A percentile compares a stretch with the other conserved stretches of the same genome.
These are phyloP conservation scores for Hippophae gyantsensis DNA, from an alignment of 306 rosid species.

Conservation along the genomic window DNA sequence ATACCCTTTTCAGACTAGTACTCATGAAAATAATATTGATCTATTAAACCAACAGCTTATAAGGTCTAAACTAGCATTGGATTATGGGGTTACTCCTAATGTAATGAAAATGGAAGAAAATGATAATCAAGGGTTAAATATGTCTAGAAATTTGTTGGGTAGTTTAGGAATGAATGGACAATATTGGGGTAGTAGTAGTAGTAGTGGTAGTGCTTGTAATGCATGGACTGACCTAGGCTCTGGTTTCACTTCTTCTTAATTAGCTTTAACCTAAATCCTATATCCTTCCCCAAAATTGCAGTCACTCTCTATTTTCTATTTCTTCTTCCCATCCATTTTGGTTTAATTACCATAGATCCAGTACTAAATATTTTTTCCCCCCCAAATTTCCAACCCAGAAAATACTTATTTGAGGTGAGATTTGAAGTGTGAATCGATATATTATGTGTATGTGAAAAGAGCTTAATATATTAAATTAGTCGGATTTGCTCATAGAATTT, in stretches of 20 bases:
- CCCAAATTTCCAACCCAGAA: too few species aligned
- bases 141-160: constrained; percentile 44
- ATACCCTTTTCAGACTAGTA: constrained; percentile 27
- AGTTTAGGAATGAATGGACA: constrained; percentile 32
- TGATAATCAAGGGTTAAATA: constrained; percentile 36
- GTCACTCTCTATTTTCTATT: too few species aligned
- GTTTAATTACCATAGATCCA: too few species aligned
- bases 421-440: too few species aligned
- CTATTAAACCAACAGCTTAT: constrained; percentile 3
- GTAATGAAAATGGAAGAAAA: constrained; percentile 47
- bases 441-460: too few species aligned
- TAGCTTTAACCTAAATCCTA: constrained; percentile 33
- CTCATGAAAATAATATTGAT: too few species aligned
- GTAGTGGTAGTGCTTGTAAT: constrained; percentile 12
- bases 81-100: constrained; percentile 8
- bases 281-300: background rate
- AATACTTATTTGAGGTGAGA: too few species aligned
- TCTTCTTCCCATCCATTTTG: too few species aligned
- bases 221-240: constrained; percentile 54
- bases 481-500: too few species aligned
- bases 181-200: constrained; percentile 11
- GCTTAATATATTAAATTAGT: too few species aligned
- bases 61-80: constrained; percentile 34
- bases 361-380: too few species aligned
- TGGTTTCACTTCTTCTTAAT: constrained; percentile 41